Evolutionary conservation across 257 asterid genomes (phyloP).

Genomic region (Mitragyna speciosa): DNA sequence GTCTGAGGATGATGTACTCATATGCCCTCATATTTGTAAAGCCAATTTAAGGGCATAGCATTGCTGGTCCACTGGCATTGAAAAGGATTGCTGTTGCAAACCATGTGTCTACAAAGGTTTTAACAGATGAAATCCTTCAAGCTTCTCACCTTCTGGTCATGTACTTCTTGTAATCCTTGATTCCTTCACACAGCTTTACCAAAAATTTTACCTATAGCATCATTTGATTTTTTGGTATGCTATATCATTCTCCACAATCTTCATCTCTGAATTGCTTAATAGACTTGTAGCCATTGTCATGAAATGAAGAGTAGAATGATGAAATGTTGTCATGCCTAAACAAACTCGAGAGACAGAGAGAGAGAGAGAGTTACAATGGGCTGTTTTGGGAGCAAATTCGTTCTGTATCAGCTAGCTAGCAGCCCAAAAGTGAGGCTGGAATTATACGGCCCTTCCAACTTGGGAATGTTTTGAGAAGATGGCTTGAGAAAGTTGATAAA

Average conservation of each 20-base stretch:
- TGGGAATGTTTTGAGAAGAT: neutral
- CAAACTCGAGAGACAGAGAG: neutral
- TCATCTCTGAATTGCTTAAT: neutral
- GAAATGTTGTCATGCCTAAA: neutral
- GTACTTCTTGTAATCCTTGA: constrained; percentile 7
- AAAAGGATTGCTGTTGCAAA: neutral
- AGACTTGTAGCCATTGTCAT: neutral
- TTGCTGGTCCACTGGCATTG: neutral
- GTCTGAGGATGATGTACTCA: neutral
- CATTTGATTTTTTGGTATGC: neutral
- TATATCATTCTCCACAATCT: neutral
- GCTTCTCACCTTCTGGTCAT: neutral
- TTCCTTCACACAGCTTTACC: neutral
- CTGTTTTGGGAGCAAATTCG: neutral
- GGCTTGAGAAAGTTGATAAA: neutral
- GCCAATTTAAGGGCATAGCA: neutral
- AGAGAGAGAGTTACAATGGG: neutral
- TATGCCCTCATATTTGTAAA: neutral
- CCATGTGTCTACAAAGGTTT: neutral
- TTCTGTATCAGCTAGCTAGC: neutral
- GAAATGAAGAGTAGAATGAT: neutral
- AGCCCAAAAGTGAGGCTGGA: neutral
- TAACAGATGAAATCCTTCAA: neutral
- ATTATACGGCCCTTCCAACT: neutral
- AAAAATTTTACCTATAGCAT: neutral